phyloP scores from a whole-genome alignment of 331 rosid species.

The Stylosanthes scabra region DNA sequence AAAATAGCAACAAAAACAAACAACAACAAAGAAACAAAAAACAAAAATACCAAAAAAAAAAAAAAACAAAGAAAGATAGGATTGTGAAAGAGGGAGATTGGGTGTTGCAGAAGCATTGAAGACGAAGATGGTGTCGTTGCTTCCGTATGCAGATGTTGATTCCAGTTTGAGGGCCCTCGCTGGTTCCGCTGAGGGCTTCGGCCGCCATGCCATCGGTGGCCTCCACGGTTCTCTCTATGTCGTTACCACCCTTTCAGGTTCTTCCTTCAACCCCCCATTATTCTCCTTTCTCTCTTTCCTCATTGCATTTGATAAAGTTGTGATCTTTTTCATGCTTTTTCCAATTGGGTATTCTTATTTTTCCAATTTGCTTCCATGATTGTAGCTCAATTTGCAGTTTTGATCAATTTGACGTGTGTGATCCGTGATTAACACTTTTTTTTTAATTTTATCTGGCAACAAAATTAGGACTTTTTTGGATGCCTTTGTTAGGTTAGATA shows the following conservation, averaged over 20 bases:
- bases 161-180: conserved; percentile 56
- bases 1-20: background rate
- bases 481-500: background rate
- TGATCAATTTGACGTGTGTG: background rate
- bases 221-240: conserved; percentile 57
- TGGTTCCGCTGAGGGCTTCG: conserved; percentile 67
- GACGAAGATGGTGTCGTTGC: conserved; percentile 43
- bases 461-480: conserved; percentile 2
- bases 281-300: background rate
- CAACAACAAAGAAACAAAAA: no score
- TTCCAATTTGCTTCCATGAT: background rate
- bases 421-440: background rate
- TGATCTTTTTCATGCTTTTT: conserved; percentile 13
- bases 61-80: no score
- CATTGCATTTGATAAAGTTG: background rate
- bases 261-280: background rate
- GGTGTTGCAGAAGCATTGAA: background rate
- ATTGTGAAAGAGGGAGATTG: background rate
- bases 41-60: no score
- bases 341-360: background rate
- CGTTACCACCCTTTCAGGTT: conserved; percentile 67
- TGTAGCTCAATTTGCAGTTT: background rate
- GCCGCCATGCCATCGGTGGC: conserved; percentile 63
- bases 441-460: background rate
- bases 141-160: conserved; percentile 64